Evolutionary conservation across 768 basidiomycete genomes (phyloP).

Genomic region (Chalciporus pseudorubinellus): DNA sequence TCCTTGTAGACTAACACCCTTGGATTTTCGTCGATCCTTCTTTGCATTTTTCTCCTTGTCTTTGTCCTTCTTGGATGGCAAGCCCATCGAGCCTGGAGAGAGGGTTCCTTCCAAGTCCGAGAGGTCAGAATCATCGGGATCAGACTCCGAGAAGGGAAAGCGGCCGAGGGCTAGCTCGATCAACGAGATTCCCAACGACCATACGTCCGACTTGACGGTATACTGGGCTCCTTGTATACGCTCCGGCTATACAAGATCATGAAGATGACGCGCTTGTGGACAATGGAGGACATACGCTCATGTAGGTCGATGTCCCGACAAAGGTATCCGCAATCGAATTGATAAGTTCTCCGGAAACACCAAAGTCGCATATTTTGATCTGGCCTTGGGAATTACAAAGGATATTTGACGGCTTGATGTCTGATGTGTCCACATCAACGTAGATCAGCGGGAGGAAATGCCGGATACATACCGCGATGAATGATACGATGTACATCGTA

Average conservation of each 20-base stretch:
- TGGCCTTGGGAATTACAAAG: conserved; percentile 91
- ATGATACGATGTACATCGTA: conserved; percentile 98
- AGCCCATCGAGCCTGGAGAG: conserved; percentile 59
- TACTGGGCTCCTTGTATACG: conserved; percentile 99
- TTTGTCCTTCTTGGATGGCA: conserved; percentile 37
- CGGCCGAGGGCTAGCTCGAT: conserved; percentile 96
- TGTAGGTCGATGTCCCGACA: conserved; percentile 98
- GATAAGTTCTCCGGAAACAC: conserved; percentile 97
- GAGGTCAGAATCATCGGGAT: conserved; percentile 70
- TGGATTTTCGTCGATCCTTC: conserved; percentile 84
- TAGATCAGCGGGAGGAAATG: not conserved
- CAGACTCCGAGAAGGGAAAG: conserved; percentile 91
- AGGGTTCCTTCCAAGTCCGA: conserved; percentile 81
- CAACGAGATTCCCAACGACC: conserved; percentile 96
- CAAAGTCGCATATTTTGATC: conserved; percentile 99
- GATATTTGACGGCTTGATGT: conserved; percentile 99
- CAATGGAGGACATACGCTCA: conserved; percentile 73
- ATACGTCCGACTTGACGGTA: conserved; percentile 98
- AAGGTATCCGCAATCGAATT: conserved; percentile 99
- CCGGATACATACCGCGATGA: conserved; percentile 78
- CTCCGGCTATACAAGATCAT: conserved; percentile 68
- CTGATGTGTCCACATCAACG: conserved; percentile 43
- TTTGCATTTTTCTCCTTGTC: conserved; percentile 50
- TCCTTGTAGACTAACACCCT: conserved; percentile 90
- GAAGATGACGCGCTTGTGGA: conserved; percentile 12